Evolutionary conservation across 1,139 yeast genomes (phyloP).

Genomic region (Hansenula anomala): DNA sequence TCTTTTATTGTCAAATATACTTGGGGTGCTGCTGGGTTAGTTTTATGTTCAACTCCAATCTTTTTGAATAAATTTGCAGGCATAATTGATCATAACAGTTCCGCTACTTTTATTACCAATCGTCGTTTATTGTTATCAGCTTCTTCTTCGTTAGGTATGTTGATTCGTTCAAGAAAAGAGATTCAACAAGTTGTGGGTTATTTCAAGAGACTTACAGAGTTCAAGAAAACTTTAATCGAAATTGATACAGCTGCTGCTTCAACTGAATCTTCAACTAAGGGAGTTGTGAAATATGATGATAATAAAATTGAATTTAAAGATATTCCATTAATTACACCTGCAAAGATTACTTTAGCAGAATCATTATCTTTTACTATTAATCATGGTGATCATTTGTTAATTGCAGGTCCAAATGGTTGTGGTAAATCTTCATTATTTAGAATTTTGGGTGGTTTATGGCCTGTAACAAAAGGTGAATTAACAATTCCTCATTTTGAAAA

Average conservation of each 20-base stretch:
- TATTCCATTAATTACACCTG: conserved; percentile 81
- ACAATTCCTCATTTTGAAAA: conserved; percentile 59
- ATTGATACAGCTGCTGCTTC: conserved; percentile 33
- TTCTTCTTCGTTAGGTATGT: conserved; percentile 83
- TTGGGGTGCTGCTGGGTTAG: conserved; percentile 94
- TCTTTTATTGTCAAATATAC: conserved; percentile 85
- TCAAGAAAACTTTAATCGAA: conserved; percentile 59
- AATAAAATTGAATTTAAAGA: conserved; percentile 65
- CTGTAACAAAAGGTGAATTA: conserved; percentile 58
- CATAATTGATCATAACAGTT: conserved; percentile 38
- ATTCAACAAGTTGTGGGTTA: conserved; percentile 84
- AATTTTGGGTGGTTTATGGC: conserved; percentile 92
- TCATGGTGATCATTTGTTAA: conserved; percentile 80
- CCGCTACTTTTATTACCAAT: conserved; percentile 85
- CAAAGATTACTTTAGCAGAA: conserved; percentile 67
- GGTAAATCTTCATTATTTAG: conserved; percentile 92
- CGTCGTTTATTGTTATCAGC: conserved; percentile 81
- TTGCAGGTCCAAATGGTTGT: conserved; percentile 94
- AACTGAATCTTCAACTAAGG: conserved; percentile 16
- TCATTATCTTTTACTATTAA: conserved; percentile 66
- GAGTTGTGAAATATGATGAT: conserved; percentile 40
- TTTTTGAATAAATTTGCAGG: conserved; percentile 62
- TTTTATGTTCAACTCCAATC: conserved; percentile 84
- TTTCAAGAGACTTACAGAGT: conserved; percentile 68
- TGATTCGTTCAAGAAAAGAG: conserved; percentile 81